Conservation (phyloP, 805 yeast species). For the Metschnikowia proteae region DNA sequence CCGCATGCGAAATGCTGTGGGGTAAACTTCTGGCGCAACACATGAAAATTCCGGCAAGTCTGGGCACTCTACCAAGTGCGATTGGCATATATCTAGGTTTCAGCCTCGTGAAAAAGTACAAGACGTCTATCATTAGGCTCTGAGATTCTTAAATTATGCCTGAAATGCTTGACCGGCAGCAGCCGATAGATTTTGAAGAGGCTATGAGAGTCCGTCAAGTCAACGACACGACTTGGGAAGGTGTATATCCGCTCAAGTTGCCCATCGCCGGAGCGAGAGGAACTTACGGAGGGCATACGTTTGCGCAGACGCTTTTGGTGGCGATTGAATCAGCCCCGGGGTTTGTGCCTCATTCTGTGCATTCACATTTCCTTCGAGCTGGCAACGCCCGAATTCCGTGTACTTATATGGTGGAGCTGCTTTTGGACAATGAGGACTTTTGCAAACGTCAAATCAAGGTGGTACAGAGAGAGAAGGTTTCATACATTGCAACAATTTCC, state of each 20-base stretch:
- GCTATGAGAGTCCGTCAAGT: slow-evolving; percentile 12
- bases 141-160: neutral
- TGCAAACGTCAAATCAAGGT: slow-evolving; percentile 53
- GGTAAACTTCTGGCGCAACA: neutral
- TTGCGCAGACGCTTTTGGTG: slow-evolving; percentile 63
- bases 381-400: slow-evolving; percentile 47
- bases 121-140: no score
- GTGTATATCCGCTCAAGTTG: slow-evolving; percentile 32
- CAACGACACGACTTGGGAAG: slow-evolving; percentile 22
- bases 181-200: slow-evolving; percentile 15
- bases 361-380: slow-evolving; percentile 56
- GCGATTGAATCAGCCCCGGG: slow-evolving; percentile 46
- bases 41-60: neutral
- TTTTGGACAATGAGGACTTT: slow-evolving; percentile 52
- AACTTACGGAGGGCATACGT: slow-evolving; percentile 66
- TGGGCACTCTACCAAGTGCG: no score
- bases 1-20: neutral
- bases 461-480: slow-evolving; percentile 48
- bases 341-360: slow-evolving; percentile 56
- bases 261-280: slow-evolving; percentile 53
- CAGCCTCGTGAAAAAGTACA: no score
- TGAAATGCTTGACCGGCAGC: neutral
- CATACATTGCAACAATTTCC: slow-evolving; percentile 51
- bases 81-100: no score
- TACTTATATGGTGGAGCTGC: slow-evolving; percentile 48